Conservation (phyloP, 768 basidiomycete species). For the Tulasnella sp. region DNA sequence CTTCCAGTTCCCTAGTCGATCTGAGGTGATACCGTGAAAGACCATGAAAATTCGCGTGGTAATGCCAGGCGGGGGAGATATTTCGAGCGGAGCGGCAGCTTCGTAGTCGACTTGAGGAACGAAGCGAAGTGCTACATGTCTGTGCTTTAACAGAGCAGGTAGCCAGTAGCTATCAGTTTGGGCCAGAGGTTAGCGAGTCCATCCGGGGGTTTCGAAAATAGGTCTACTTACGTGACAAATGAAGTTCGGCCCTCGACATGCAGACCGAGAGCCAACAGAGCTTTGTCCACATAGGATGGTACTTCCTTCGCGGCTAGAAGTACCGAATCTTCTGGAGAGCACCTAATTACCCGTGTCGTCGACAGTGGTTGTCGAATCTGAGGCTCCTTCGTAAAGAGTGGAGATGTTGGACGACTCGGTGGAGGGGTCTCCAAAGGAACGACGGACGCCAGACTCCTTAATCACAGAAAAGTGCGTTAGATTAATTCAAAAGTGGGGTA, state of each 20-base stretch:
- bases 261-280: constrained; percentile 26
- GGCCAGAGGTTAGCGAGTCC: not conserved
- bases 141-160: constrained; percentile 32
- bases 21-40: constrained; percentile 29
- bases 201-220: not conserved
- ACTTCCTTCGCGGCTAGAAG: constrained; percentile 24
- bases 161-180: constrained; percentile 32
- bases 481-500: not conserved
- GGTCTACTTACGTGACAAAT: constrained; percentile 33
- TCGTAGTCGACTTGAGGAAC: constrained; percentile 35
- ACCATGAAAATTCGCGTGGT: constrained; percentile 39
- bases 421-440: not conserved
- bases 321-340: constrained; percentile 12
- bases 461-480: not conserved
- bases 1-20: not conserved
- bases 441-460: not conserved
- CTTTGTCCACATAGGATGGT: constrained; percentile 29
- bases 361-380: not conserved
- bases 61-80: constrained; percentile 33
- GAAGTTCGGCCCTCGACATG: constrained; percentile 35
- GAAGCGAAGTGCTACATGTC: constrained; percentile 35
- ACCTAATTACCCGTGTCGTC: not conserved
- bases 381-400: not conserved
- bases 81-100: constrained; percentile 27
- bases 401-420: not conserved